Evolutionary conservation across 2,329 filamentous ascomycete genomes (phyloP), one percentile per base, ranked within the genome.

Genomic region (Pseudogymnoascus sp.): DNA sequence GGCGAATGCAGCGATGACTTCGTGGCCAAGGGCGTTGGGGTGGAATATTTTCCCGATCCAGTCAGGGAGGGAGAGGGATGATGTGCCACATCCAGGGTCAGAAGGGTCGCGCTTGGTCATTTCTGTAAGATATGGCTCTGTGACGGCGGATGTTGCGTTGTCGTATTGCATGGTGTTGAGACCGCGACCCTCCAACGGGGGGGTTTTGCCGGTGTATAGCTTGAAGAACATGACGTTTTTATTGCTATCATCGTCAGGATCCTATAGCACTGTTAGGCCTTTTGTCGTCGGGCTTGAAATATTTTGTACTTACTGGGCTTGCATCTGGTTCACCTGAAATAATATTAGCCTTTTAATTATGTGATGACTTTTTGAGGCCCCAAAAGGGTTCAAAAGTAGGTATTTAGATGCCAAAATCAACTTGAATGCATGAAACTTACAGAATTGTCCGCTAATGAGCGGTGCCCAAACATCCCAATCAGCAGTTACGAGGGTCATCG

Each of bases 151-250:
- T 69, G 50, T 62, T n/a, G 13, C 60, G n/a, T 46, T 67, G 60
- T 59, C 56, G 19, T 46, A 65, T 42, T 59, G 50, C 59, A 33
- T 63, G 40, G 10, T 62, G 23, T 37, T 60, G 13, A 56, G 50
- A 21, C 50, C 35, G 50, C 50, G 50, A 10, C 50, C 13, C 29
- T 33, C 50, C 11, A 56, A 56, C 2, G 29, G 50, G 1, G 50
- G 29, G 1, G 29, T 53, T 38, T 7, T 60, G 4, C 64, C 15
- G 17, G 66, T 72, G 64, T 70, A 65, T 21, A 63, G 66, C 65
- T 75, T 75, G 69, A 76, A 68, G 64, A 76, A 76, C 13, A 71
- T 70, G 64, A 75, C 61, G 19, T 75, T 67, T 1, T 67, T 67
- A 63, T 74, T 71, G 1, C 68, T 62, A 1, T 65, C 61, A 62